Conservation (phyloP, 441 rosid species). For the Populus tomentosa region DNA sequence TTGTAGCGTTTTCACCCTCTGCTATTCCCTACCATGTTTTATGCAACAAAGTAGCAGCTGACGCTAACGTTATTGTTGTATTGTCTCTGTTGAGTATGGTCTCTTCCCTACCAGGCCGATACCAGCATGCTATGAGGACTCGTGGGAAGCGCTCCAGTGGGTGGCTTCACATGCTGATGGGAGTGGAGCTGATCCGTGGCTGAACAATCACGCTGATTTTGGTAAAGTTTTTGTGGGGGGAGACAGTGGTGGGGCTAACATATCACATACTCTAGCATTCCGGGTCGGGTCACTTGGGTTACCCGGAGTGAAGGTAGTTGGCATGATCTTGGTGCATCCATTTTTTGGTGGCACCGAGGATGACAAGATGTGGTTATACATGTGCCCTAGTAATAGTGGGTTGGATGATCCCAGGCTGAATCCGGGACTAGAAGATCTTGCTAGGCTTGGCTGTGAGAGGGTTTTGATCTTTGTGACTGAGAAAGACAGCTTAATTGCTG, state of each 20-base stretch:
- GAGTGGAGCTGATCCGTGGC: conserved; percentile 38
- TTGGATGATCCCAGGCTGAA: conserved; percentile 38
- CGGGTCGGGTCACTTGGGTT: conserved; percentile 9
- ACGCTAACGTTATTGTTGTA: conserved; percentile 23
- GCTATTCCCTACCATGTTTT: conserved; percentile 18
- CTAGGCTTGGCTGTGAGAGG: conserved; percentile 32
- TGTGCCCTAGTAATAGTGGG: conserved; percentile 32
- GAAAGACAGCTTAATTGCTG: conserved; percentile 25
- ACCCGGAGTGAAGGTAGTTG: conserved; percentile 27
- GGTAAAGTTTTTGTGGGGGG: conserved; percentile 29
- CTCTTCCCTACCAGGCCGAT: conserved; percentile 34
- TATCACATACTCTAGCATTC: conserved; percentile 17
- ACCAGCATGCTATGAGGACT: conserved; percentile 42
- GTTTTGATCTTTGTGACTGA: conserved; percentile 10
- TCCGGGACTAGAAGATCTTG: conserved; percentile 27
- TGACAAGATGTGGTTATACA: conserved; percentile 30
- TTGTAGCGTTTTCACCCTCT: conserved; percentile 26
- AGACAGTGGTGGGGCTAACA: conserved; percentile 39
- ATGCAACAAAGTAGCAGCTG: conserved; percentile 23
- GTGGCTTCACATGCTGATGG: conserved; percentile 23
- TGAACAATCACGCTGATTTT: conserved; percentile 34
- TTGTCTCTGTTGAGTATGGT: conserved; percentile 37
- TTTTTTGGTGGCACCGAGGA: conserved; percentile 24
- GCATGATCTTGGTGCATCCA: conserved; percentile 34
- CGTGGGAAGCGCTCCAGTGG: conserved; percentile 42